These are phyloP conservation scores for Protea cynaroides DNA, from an alignment of 164 flowering plant genomes.

Conservation along the genomic window DNA sequence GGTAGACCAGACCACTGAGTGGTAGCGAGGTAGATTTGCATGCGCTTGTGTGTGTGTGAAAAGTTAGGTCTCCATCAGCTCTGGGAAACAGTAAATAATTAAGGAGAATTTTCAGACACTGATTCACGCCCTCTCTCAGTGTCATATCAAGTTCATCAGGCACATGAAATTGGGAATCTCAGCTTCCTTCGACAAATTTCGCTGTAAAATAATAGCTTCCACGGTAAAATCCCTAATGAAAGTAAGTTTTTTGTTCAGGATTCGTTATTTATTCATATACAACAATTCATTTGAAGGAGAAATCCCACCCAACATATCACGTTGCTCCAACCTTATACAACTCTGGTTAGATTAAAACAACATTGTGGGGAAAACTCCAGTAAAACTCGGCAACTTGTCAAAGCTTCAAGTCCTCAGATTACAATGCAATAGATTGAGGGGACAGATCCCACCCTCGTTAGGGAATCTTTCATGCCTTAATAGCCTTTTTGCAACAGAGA, in stretches of 20 bases:
- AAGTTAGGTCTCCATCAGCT: no score
- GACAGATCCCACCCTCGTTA: not conserved
- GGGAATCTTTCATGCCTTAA: not conserved
- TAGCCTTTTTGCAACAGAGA: not conserved
- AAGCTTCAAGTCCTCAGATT: not conserved
- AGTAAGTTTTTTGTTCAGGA: constrained; percentile 1
- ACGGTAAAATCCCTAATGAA: not conserved
- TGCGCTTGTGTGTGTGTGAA: no score
- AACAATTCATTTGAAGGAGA: constrained; percentile 6
- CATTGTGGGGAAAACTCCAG: not conserved
- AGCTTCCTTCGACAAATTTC: constrained; percentile 4
- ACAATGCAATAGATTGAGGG: not conserved
- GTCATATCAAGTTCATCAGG: no score
- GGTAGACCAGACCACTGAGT: no score
- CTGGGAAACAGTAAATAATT: no score
- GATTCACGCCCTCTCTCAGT: no score
- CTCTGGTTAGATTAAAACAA: not conserved
- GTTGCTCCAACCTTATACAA: no score
- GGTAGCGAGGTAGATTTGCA: no score
- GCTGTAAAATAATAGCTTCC: constrained; percentile 2
- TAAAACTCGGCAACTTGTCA: not conserved
- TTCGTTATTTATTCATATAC: not conserved
- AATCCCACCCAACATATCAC: constrained; percentile 8
- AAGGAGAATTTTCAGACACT: no score
- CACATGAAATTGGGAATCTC: constrained; percentile 13